A percentile compares a stretch with the other conserved stretches of the same genome.
phyloP scores from a whole-genome alignment of 352 stramenopile genomes.

The Lagenidium sp. region DNA sequence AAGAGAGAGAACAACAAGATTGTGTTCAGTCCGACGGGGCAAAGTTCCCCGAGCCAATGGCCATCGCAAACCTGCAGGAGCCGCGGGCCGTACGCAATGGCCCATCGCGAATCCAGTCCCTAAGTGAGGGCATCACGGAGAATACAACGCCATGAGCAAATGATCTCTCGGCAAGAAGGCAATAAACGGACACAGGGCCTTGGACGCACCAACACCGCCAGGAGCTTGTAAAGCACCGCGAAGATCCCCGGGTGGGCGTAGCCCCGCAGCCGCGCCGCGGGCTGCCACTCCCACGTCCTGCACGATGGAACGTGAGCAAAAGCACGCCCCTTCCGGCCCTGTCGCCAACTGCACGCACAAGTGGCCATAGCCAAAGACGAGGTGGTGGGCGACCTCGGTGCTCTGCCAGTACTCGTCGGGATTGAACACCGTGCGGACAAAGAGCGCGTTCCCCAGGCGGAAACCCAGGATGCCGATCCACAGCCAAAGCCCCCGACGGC shows the following conservation, averaged over 20 bases:
- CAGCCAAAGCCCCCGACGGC: conserved; percentile 21
- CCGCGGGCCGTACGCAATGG: conserved; percentile 66
- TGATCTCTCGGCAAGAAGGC: too few species aligned
- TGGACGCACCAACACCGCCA: conserved; percentile 41
- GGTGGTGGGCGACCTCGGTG: conserved; percentile 74
- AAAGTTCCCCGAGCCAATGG: too few species aligned
- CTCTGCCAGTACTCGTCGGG: conserved; percentile 88
- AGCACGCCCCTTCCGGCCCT: too few species aligned
- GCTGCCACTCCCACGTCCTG: conserved; percentile 85
- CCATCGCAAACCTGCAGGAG: conserved; percentile 56
- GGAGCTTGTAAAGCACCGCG: conserved; percentile 65
- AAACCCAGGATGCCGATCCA: conserved; percentile 48
- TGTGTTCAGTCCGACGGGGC: too few species aligned
- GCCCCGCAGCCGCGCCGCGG: conserved; percentile 53
- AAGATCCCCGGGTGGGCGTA: conserved; percentile 77
- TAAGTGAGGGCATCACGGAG: conserved; percentile 7
- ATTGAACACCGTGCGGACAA: conserved; percentile 83
- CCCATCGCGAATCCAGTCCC: conserved; percentile 76
- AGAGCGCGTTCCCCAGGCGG: conserved; percentile 73
- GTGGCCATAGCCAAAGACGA: conserved; percentile 84
- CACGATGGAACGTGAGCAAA: too few species aligned
- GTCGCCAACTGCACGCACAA: conserved; percentile 59
- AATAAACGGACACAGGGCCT: background rate
- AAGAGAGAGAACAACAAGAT: too few species aligned
- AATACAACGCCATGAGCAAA: conserved; percentile 3